Evolutionary conservation across 2,329 filamentous ascomycete species (phyloP).

Genomic region (Chaetothyriales sp.): DNA sequence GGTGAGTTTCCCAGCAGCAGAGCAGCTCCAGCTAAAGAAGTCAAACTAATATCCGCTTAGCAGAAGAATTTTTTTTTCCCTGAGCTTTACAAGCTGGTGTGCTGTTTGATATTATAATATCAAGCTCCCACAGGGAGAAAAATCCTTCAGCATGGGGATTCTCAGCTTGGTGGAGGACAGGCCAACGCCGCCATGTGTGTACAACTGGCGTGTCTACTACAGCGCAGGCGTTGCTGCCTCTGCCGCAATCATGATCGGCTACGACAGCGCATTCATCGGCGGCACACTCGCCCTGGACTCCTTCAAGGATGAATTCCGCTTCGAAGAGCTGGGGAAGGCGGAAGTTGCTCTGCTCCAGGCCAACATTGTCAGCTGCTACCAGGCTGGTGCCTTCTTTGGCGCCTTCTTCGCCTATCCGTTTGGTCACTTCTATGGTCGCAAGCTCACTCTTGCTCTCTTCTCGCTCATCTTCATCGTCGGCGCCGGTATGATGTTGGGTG

Average conservation of each 20-base stretch:
- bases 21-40: too few relatives aligned
- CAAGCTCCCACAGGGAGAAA: background rate
- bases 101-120: background rate
- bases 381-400: constrained; percentile 73
- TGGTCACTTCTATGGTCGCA: constrained; percentile 53
- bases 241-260: constrained; percentile 44
- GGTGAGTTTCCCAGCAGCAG: too few relatives aligned
- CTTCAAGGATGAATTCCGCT: constrained; percentile 54
- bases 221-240: constrained; percentile 40
- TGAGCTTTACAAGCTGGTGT: background rate
- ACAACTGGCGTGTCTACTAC: constrained; percentile 45
- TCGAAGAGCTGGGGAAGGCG: constrained; percentile 34
- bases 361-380: constrained; percentile 69
- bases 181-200: constrained; percentile 42
- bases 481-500: constrained; percentile 57
- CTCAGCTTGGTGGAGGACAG: constrained; percentile 30
- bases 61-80: too few relatives aligned
- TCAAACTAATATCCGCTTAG: background rate
- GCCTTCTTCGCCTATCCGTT: constrained; percentile 53
- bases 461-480: constrained; percentile 52
- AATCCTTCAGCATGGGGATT: constrained; percentile 23
- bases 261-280: constrained; percentile 64
- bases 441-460: constrained; percentile 48
- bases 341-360: constrained; percentile 47
- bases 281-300: constrained; percentile 57